Conservation (phyloP, 108 stramenopile genomes). For the Pseudonitzschia multiseries region DNA sequence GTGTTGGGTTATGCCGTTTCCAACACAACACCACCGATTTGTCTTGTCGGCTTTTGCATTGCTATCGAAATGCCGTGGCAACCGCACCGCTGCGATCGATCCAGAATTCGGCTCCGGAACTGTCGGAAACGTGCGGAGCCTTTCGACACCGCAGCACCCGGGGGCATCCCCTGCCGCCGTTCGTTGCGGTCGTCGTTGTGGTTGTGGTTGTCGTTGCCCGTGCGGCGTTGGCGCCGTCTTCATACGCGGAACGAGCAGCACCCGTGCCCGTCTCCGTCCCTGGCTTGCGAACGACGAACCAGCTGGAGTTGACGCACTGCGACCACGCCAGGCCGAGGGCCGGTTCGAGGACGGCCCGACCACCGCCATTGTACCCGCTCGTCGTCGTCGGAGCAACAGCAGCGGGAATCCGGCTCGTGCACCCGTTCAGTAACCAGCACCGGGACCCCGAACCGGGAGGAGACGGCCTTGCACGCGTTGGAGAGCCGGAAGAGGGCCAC, state of each 20-base stretch:
- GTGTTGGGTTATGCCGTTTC: too few relatives aligned
- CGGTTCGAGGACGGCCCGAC: constrained; percentile 29
- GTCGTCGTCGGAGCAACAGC: too few relatives aligned
- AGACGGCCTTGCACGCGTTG: constrained; percentile 42
- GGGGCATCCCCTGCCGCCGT: not conserved
- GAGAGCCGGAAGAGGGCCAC: constrained; percentile 46
- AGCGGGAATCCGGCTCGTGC: constrained; percentile 39
- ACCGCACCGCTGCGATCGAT: constrained; percentile 37
- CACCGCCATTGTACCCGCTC: too few relatives aligned
- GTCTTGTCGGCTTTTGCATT: too few relatives aligned
- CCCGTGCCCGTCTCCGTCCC: not conserved
- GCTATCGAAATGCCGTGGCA: not conserved
- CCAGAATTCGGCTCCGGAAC: constrained; percentile 11
- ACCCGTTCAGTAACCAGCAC: constrained; percentile 70
- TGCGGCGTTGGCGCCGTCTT: too few relatives aligned
- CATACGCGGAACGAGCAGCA: too few relatives aligned
- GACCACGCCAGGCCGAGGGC: constrained; percentile 74
- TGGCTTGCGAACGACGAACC: constrained; percentile 24
- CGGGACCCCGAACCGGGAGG: constrained; percentile 47
- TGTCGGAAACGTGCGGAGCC: constrained; percentile 23
- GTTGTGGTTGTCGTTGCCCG: too few relatives aligned
- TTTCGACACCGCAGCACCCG: constrained; percentile 21
- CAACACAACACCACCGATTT: too few relatives aligned
- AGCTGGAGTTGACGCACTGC: constrained; percentile 63
- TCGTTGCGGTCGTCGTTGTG: not conserved